These are phyloP conservation scores for Jatropha multifida DNA, from an alignment of 441 rosid genomes.

Conservation along the genomic window DNA sequence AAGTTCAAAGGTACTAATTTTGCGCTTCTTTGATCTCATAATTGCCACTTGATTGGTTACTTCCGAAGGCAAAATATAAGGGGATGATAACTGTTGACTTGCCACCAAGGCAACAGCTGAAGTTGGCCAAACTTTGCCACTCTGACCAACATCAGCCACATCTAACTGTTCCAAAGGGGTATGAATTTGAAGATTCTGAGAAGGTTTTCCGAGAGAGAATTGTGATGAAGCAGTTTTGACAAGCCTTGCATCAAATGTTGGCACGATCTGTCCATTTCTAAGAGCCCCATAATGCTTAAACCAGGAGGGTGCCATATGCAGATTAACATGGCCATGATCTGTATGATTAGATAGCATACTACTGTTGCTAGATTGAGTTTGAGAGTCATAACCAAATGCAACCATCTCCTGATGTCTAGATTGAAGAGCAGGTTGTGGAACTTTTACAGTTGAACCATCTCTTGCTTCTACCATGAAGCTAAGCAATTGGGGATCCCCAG, in stretches of 20 bases:
- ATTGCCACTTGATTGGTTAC: constrained; percentile 23
- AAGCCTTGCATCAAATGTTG: constrained; percentile 34
- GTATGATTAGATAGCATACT: constrained; percentile 22
- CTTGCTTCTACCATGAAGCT: constrained; percentile 27
- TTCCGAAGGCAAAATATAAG: constrained; percentile 32
- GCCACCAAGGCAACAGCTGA: constrained; percentile 21
- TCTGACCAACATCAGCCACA: constrained; percentile 31
- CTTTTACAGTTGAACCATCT: constrained; percentile 30
- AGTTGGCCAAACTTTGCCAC: constrained; percentile 24
- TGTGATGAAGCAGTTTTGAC: constrained; percentile 31
- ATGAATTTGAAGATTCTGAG: constrained; percentile 33
- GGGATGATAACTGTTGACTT: constrained; percentile 31
- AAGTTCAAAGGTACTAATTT: constrained; percentile 37
- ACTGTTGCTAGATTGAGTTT: constrained; percentile 31
- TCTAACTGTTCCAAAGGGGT: constrained; percentile 27
- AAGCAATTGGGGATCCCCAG: constrained; percentile 30
- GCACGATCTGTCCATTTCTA: constrained; percentile 46
- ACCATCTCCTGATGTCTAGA: constrained; percentile 29
- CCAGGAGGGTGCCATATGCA: constrained; percentile 43
- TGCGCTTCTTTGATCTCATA: constrained; percentile 57
- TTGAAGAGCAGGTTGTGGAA: constrained; percentile 23
- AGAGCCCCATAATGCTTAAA: constrained; percentile 41
- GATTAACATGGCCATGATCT: constrained; percentile 35
- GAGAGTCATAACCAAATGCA: constrained; percentile 28
- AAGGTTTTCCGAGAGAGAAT: constrained; percentile 32